Evolutionary conservation across 805 yeast species (phyloP).

Genomic region (Brettanomyces naardenensis): DNA sequence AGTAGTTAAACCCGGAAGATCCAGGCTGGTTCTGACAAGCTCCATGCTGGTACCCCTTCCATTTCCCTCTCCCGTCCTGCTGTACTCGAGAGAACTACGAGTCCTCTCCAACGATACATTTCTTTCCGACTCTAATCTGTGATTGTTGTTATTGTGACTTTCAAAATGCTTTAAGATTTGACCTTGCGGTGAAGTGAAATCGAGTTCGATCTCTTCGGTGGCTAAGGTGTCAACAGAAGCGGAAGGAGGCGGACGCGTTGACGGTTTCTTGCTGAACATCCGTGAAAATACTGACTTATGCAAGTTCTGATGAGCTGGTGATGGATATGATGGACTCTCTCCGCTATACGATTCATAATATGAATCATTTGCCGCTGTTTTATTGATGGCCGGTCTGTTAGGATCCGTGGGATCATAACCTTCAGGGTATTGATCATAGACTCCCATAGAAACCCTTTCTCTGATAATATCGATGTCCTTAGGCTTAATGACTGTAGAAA

Average conservation of each 20-base stretch:
- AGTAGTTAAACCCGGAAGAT: constrained; percentile 29
- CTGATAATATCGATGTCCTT: constrained; percentile 66
- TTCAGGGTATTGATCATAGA: constrained; percentile 55
- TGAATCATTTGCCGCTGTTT: background rate
- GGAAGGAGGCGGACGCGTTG: constrained; percentile 26
- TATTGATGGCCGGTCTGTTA: constrained; percentile 34
- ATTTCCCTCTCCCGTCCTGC: constrained; percentile 12
- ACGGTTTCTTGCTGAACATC: constrained; percentile 22
- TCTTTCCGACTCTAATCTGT: background rate
- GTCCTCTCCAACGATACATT: constrained; percentile 18
- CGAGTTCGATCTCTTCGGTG: constrained; percentile 48
- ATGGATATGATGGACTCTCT: background rate
- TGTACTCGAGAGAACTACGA: constrained; percentile 12
- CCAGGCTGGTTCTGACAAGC: constrained; percentile 29
- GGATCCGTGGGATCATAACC: constrained; percentile 81
- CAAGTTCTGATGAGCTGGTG: background rate
- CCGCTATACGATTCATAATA: background rate
- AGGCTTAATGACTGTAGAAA: constrained; percentile 47
- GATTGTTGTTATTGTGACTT: constrained; percentile 5
- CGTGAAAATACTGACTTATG: constrained; percentile 30
- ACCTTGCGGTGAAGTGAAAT: constrained; percentile 16
- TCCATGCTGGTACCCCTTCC: constrained; percentile 18
- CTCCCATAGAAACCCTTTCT: constrained; percentile 62
- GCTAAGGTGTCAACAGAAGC: constrained; percentile 29
- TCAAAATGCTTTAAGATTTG: background rate